Percentiles rank a stretch among this genome's conserved stretches.
Conservation (phyloP, 2,329 filamentous ascomycete genomes). For the Cladosporium sp. region DNA sequence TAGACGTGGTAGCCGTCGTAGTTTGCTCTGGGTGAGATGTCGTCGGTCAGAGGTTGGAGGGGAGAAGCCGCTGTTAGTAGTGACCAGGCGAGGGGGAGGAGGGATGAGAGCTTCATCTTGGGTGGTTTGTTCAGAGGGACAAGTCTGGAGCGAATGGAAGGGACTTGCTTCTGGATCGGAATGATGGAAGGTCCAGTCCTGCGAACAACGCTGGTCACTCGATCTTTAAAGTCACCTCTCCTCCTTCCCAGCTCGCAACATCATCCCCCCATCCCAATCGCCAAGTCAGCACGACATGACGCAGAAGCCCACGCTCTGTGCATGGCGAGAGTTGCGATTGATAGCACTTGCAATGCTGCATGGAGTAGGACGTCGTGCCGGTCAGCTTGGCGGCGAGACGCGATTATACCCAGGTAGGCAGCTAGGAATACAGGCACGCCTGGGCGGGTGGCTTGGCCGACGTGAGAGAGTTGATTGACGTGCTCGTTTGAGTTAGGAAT, state of each 20-base stretch:
- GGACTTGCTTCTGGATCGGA: background rate
- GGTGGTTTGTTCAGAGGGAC: background rate
- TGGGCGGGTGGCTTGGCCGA: background rate
- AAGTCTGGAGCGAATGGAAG: background rate
- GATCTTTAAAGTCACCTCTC: too few relatives aligned
- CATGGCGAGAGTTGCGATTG: background rate
- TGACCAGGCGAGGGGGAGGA: background rate
- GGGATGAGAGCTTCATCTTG: slow-evolving; percentile 1
- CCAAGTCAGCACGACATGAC: background rate
- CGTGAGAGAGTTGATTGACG: too few relatives aligned
- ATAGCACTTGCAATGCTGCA: slow-evolving; percentile 1
- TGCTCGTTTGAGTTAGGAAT: too few relatives aligned
- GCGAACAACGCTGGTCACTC: background rate
- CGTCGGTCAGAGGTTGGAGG: background rate
- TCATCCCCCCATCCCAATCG: background rate
- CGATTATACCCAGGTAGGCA: slow-evolving; percentile 8
- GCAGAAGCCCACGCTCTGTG: background rate
- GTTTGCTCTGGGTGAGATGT: slow-evolving; percentile 19
- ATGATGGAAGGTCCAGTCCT: background rate
- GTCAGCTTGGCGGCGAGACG: slow-evolving; percentile 12
- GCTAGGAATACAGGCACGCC: background rate
- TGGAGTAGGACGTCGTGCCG: slow-evolving; percentile 3
- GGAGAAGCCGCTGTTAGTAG: background rate
- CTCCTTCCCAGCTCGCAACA: too few relatives aligned
- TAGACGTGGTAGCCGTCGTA: slow-evolving; percentile 42